phyloP scores from a whole-genome alignment of 768 basidiomycete genomes.

The Lyophyllum shimeji region DNA sequence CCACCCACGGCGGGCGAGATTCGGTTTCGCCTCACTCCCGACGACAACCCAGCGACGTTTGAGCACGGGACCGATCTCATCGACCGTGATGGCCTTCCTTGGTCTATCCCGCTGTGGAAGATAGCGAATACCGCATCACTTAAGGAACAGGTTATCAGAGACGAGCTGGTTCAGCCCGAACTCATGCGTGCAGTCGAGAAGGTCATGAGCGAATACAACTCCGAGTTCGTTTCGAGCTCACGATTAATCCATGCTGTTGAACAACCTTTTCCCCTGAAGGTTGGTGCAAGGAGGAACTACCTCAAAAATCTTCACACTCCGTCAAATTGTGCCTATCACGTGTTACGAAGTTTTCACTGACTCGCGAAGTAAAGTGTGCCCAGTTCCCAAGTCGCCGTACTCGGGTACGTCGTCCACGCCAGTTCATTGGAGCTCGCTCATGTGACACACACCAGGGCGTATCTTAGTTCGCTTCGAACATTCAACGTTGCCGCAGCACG shows the following conservation, averaged over 20 bases:
- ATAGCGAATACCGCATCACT: neutral
- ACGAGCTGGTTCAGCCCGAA: neutral
- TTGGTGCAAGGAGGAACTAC: neutral
- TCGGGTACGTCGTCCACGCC: neutral
- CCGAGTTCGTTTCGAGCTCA: neutral
- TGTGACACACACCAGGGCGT: neutral
- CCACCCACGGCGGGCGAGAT: conserved; percentile 10
- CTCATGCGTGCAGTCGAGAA: neutral
- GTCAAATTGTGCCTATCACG: neutral
- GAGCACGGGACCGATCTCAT: neutral
- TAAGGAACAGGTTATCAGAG: neutral
- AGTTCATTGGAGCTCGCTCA: neutral
- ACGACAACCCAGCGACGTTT: neutral
- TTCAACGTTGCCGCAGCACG: neutral
- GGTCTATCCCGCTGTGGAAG: neutral
- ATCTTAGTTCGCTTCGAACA: neutral
- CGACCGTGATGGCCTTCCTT: neutral
- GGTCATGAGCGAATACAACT: neutral
- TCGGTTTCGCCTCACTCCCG: conserved; percentile 19
- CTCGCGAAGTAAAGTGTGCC: neutral
- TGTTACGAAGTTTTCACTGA: neutral
- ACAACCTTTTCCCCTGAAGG: neutral
- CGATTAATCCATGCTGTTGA: neutral
- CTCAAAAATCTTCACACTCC: neutral
- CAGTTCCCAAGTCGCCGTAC: neutral